A percentile compares a stretch with the other conserved stretches of the same genome.
These are phyloP conservation scores for Entelexis paramagnoliae DNA, from an alignment of 1,139 yeast species.

Conservation along the genomic window DNA sequence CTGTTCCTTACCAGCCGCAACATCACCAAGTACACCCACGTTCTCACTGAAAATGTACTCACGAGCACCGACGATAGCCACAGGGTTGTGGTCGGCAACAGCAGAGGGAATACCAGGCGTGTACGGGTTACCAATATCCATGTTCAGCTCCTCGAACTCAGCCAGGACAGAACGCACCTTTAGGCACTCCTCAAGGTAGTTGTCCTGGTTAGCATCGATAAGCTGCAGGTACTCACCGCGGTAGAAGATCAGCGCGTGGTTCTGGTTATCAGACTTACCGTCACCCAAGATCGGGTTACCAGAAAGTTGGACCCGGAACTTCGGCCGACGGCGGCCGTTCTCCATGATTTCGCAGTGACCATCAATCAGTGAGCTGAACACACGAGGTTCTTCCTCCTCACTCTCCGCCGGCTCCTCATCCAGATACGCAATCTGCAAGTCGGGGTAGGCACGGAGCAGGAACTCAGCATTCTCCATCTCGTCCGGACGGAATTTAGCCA, in stretches of 20 bases:
- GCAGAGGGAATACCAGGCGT: conserved; percentile 38
- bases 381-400: conserved; percentile 97
- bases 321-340: conserved; percentile 97
- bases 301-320: conserved; percentile 91
- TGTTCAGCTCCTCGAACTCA: conserved; percentile 91
- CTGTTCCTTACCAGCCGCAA: conserved; percentile 99
- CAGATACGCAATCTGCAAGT: conserved; percentile 92
- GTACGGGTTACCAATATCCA: conserved; percentile 39
- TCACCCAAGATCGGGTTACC: conserved; percentile 99
- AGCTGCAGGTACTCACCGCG: conserved; percentile 98
- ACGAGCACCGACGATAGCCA: conserved; percentile 98
- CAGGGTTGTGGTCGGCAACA: conserved; percentile 54
- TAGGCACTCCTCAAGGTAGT: conserved; percentile 94
- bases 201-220: conserved; percentile 98
- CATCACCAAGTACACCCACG: conserved; percentile 98
- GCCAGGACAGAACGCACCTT: conserved; percentile 96
- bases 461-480: conserved; percentile 98
- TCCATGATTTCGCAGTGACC: conserved; percentile 97
- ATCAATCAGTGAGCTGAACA: conserved; percentile 91
- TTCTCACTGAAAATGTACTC: conserved; percentile 98
- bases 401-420: conserved; percentile 85
- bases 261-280: conserved; percentile 98
- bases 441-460: conserved; percentile 96
- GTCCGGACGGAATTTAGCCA: conserved; percentile 91
- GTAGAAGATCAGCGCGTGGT: conserved; percentile 91